Conservation (phyloP, 2,329 filamentous ascomycete genomes). For the Fusarium luffae region DNA sequence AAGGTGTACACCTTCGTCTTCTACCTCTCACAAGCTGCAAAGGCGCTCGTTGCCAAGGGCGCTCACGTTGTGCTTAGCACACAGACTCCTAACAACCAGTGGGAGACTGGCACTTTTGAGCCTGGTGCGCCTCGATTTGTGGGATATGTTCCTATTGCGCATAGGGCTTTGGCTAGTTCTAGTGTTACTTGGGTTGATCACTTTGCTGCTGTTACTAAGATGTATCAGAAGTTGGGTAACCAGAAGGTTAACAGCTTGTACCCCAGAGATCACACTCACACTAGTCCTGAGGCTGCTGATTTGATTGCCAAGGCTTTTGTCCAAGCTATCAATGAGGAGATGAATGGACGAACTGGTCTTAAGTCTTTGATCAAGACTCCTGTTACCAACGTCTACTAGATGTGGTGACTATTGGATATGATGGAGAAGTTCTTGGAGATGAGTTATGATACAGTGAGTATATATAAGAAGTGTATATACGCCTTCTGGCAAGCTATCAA, state of each 20-base stretch:
- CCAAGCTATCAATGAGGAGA: constrained; percentile 46
- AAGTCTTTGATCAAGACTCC: constrained; percentile 44
- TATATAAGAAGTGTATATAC: background rate
- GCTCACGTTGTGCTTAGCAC: constrained; percentile 69
- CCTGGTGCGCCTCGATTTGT: constrained; percentile 65
- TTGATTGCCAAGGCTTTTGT: constrained; percentile 66
- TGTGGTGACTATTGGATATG: background rate
- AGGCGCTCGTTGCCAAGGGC: constrained; percentile 64
- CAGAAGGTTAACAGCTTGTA: constrained; percentile 63
- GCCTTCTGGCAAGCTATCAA: background rate
- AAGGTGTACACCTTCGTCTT: constrained; percentile 70
- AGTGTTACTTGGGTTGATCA: constrained; percentile 69
- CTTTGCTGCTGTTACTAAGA: constrained; percentile 66
- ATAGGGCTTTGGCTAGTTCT: constrained; percentile 49
- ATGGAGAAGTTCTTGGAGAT: background rate
- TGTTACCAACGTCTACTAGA: constrained; percentile 39
- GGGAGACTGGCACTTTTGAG: constrained; percentile 65
- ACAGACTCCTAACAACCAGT: constrained; percentile 68
- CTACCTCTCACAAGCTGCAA: constrained; percentile 69
- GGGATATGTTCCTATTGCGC: constrained; percentile 61
- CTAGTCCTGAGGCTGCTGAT: constrained; percentile 65
- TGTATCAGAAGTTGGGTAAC: constrained; percentile 62
- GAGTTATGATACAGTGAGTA: background rate
- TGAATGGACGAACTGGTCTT: constrained; percentile 47
- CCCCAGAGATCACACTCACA: constrained; percentile 72